Evolutionary conservation across 2,329 filamentous ascomycete genomes (phyloP), one percentile per base, ranked within the genome.

Genomic region (Trichophyton benhamiae): DNA sequence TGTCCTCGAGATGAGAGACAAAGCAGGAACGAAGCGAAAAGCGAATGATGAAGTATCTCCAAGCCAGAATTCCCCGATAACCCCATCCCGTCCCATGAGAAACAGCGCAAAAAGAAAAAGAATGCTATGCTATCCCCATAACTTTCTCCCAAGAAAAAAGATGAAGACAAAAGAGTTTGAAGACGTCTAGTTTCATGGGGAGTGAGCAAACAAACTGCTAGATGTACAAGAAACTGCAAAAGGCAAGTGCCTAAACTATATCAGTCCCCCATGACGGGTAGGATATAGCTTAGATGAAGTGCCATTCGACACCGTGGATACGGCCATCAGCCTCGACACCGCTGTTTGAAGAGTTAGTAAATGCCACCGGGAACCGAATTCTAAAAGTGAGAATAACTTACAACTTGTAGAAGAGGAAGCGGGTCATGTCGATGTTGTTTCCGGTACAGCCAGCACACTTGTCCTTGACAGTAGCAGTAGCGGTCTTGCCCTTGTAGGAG

Each of bases 361-460:
- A 25, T 46, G 9, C 4, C 33, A 4, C 11, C 13, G 13, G 13
- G 2, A 11, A 38, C 3, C 3, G 33, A 38, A 38, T 13, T 3
- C 27, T 3, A 20, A n/a, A 25, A 7, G 38, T 8, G 5, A 9
- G 33, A n/a, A 4, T 9, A 38, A 61, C 65, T 65, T 63, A 66
- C 65, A 66, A 62, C 53, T 62, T 65, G 59, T 71, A 68, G 71
- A 77, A 78, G 59, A 77, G 71, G 5, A 60, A 61, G 53, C 71
- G 64, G 13, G 70, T 70, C 61, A 68, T 65, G 55, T 71, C 70
- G 57, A 71, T 68, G 22, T 64, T 59, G 17, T 64, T 48, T 27
- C 60, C 65, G 27, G 73, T 69, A 72, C 89, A 94, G 67, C 86
- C 85, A 75, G 82, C 82, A 79, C 89, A 94, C 77, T 88, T 89